Evolutionary conservation across 345 rosid genomes (phyloP).

Genomic region (Pugionium cornutum): DNA sequence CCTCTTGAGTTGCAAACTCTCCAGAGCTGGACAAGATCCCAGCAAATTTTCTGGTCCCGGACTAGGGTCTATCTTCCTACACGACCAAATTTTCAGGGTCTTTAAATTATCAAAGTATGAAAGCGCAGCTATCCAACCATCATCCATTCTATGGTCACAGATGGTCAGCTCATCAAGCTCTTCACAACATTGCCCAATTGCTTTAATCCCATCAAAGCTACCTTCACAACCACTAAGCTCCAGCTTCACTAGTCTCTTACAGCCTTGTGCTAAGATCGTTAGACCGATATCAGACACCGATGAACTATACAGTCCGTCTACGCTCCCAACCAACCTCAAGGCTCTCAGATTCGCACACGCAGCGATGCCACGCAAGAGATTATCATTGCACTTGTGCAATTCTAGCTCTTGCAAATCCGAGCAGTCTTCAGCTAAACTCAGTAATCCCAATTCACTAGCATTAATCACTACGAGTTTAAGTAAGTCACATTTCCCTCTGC

Average conservation of each 20-base stretch:
- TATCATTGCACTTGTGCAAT: slow-evolving; percentile 69
- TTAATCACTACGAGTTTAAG: slow-evolving; percentile 63
- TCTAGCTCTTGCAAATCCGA: slow-evolving; percentile 73
- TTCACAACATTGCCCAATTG: slow-evolving; percentile 92
- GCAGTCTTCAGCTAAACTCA: slow-evolving; percentile 63
- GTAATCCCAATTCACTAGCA: slow-evolving; percentile 68
- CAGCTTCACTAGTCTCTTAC: slow-evolving; percentile 79
- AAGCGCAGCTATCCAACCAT: slow-evolving; percentile 92
- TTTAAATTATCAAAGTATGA: slow-evolving; percentile 74
- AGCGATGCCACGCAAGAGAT: slow-evolving; percentile 73
- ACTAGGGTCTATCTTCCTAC: slow-evolving; percentile 60
- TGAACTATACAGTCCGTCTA: slow-evolving; percentile 67
- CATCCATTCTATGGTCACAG: slow-evolving; percentile 83
- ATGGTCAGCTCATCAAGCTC: slow-evolving; percentile 77
- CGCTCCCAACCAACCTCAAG: slow-evolving; percentile 62
- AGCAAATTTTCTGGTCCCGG: slow-evolving; percentile 75
- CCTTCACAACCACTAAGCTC: slow-evolving; percentile 95
- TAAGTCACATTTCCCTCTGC: slow-evolving; percentile 65
- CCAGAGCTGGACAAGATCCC: slow-evolving; percentile 73
- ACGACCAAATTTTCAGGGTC: slow-evolving; percentile 62
- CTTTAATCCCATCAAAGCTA: slow-evolving; percentile 92
- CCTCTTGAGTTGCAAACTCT: slow-evolving; percentile 64
- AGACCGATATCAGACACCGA: slow-evolving; percentile 88
- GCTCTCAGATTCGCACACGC: slow-evolving; percentile 75
- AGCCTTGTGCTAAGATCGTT: slow-evolving; percentile 93